A percentile compares a stretch with the other conserved stretches of the same genome.
phyloP scores from a whole-genome alignment of 1,284 basidiomycete genomes.

The Ceratobasidium sp. region DNA sequence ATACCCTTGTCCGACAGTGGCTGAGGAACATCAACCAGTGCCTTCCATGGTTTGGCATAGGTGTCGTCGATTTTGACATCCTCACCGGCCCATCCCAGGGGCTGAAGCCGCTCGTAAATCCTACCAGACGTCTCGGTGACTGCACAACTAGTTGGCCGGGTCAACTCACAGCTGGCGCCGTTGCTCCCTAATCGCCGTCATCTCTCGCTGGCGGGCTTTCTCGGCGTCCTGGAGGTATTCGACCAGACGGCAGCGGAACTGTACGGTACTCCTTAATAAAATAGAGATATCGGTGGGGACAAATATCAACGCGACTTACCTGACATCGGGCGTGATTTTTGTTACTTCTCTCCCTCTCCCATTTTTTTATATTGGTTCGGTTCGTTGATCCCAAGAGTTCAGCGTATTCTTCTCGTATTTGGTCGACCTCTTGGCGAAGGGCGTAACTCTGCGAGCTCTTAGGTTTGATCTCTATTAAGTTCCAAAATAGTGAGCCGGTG shows the following conservation, averaged over 20 bases:
- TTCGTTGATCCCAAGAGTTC: too few relatives aligned
- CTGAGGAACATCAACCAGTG: neutral
- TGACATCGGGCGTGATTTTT: too few relatives aligned
- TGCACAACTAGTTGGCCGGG: neutral
- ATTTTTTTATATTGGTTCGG: too few relatives aligned
- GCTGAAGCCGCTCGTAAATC: neutral
- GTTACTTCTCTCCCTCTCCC: too few relatives aligned
- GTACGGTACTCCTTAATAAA: neutral
- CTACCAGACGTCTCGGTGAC: neutral
- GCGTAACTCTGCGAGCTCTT: neutral
- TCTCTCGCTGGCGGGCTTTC: neutral
- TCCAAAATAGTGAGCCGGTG: neutral
- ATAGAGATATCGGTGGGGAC: neutral
- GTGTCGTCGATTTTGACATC: neutral
- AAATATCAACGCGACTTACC: neutral
- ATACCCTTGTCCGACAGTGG: constrained; percentile 1
- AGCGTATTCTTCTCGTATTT: too few relatives aligned
- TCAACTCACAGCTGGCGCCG: neutral
- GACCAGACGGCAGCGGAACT: neutral
- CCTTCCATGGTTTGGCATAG: constrained; percentile 2
- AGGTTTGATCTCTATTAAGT: neutral
- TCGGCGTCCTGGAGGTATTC: neutral
- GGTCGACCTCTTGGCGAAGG: neutral
- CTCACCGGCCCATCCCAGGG: neutral
- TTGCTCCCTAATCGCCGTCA: neutral